A percentile compares a stretch with the other conserved stretches of the same genome.
Evolutionary conservation across 2,329 filamentous ascomycete genomes (phyloP).

Genomic region (Ophiostoma sp.): DNA sequence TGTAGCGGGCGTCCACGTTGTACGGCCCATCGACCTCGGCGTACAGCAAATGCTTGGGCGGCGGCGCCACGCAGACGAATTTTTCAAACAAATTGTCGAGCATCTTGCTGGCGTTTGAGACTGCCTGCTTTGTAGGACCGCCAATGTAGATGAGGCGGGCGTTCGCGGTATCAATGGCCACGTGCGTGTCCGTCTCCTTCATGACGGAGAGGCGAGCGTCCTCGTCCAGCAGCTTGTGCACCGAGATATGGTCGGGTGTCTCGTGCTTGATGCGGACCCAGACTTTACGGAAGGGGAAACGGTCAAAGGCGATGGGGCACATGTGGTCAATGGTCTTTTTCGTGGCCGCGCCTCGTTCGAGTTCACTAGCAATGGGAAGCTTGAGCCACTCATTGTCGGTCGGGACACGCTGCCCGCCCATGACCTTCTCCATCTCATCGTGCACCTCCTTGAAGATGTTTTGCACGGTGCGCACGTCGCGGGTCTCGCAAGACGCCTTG

Average conservation of each 20-base stretch:
- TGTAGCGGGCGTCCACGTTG: slow-evolving; percentile 35
- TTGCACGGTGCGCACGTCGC: slow-evolving; percentile 27
- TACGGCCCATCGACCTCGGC: slow-evolving; percentile 31
- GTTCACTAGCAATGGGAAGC: background rate
- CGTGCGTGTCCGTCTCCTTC: slow-evolving; percentile 16
- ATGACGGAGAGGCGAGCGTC: slow-evolving; percentile 26
- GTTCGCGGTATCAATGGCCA: slow-evolving; percentile 21
- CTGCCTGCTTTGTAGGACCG: background rate
- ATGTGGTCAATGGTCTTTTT: slow-evolving; percentile 22
- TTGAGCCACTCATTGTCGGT: slow-evolving; percentile 21
- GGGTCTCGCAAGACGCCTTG: slow-evolving; percentile 30
- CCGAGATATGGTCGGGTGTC: slow-evolving; percentile 26
- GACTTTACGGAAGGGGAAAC: slow-evolving; percentile 23
- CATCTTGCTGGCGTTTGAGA: slow-evolving; percentile 24
- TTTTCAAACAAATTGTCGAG: slow-evolving; percentile 32
- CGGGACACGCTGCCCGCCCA: background rate
- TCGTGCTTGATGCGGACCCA: slow-evolving; percentile 34
- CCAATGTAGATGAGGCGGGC: slow-evolving; percentile 32
- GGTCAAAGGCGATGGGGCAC: slow-evolving; percentile 27
- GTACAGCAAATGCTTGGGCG: slow-evolving; percentile 33
- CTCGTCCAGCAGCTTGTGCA: slow-evolving; percentile 28
- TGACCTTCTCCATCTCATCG: slow-evolving; percentile 21
- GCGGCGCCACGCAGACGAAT: slow-evolving; percentile 19
- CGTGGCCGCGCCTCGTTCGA: background rate
- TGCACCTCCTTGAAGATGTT: slow-evolving; percentile 25